Conservation (phyloP, 176 grass and related monocot species). For the Phoenix dactylifera region DNA sequence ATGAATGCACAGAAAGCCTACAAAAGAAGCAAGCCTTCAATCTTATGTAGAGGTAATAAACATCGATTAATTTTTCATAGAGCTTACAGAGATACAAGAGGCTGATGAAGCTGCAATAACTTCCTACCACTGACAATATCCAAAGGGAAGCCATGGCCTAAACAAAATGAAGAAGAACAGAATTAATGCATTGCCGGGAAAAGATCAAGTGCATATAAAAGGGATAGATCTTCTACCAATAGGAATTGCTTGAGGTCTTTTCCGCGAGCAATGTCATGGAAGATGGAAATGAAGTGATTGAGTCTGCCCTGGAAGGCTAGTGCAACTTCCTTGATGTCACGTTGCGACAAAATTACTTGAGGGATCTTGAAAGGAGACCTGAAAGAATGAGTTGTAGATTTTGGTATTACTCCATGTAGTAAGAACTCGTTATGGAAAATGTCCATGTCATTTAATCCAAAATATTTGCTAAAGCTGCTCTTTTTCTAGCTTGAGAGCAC, state of each 20-base stretch:
- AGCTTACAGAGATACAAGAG: conserved; percentile 64
- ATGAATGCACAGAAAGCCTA: conserved; percentile 59
- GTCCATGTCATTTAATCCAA: too few species aligned
- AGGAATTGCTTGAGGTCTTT: conserved; percentile 79
- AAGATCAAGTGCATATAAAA: background rate
- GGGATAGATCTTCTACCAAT: conserved; percentile 31
- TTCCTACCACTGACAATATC: conserved; percentile 57
- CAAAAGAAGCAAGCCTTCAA: conserved; percentile 2
- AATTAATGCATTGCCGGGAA: too few species aligned
- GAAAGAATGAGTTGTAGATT: background rate
- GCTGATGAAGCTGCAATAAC: conserved; percentile 59
- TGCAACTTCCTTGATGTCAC: conserved; percentile 50
- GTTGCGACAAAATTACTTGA: conserved; percentile 50
- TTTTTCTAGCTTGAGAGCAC: too few species aligned
- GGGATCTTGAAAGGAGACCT: conserved; percentile 47
- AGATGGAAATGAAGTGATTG: conserved; percentile 16
- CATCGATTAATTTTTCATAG: too few species aligned
- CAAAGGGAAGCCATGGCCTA: conserved; percentile 72
- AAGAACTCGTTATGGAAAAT: too few species aligned
- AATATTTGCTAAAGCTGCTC: too few species aligned
- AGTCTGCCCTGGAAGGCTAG: conserved; percentile 38
- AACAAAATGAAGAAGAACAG: conserved; percentile 1
- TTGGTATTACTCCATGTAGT: too few species aligned
- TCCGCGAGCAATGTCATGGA: conserved; percentile 64
- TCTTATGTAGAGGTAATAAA: background rate